Conservation (phyloP, 2,329 filamentous ascomycete genomes). For the Aspergillus arachidicola region DNA sequence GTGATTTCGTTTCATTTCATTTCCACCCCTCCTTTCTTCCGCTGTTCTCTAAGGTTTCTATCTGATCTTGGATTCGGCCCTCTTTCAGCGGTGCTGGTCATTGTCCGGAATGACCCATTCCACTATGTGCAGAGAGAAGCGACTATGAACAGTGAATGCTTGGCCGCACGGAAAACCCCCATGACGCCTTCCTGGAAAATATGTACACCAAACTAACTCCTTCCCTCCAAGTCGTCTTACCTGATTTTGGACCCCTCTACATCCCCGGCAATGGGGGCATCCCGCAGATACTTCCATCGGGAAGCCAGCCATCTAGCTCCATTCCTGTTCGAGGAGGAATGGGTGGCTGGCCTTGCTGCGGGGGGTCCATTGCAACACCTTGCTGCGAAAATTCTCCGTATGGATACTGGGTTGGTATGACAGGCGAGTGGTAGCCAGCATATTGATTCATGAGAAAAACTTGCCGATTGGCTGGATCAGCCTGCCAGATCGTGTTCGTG, state of each 20-base stretch:
- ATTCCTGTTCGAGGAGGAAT: slow-evolving; percentile 25
- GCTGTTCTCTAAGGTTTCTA: not conserved
- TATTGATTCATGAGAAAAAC: slow-evolving; percentile 21
- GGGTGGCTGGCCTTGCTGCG: slow-evolving; percentile 13
- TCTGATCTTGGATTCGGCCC: not conserved
- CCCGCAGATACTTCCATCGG: slow-evolving; percentile 32
- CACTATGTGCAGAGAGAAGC: not conserved
- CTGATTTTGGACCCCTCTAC: slow-evolving; percentile 7
- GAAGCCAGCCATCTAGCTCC: slow-evolving; percentile 36
- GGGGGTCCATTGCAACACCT: slow-evolving; percentile 15
- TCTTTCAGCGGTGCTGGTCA: not conserved
- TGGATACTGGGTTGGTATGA: slow-evolving; percentile 25
- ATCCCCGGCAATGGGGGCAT: slow-evolving; percentile 32
- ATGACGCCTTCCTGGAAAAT: not conserved
- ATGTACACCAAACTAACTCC: not conserved
- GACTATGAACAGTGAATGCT: not conserved
- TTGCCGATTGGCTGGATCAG: slow-evolving; percentile 22
- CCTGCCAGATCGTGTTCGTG: slow-evolving; percentile 29
- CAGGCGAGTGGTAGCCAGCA: slow-evolving; percentile 20
- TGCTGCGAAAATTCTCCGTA: slow-evolving; percentile 24
- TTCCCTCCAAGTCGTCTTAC: not conserved
- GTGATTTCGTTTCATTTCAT: not conserved
- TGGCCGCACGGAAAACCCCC: not conserved
- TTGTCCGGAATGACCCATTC: not conserved
- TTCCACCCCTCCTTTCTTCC: not conserved